phyloP scores from a whole-genome alignment of 352 stramenopile genomes.

The Plasmopara viticola region DNA sequence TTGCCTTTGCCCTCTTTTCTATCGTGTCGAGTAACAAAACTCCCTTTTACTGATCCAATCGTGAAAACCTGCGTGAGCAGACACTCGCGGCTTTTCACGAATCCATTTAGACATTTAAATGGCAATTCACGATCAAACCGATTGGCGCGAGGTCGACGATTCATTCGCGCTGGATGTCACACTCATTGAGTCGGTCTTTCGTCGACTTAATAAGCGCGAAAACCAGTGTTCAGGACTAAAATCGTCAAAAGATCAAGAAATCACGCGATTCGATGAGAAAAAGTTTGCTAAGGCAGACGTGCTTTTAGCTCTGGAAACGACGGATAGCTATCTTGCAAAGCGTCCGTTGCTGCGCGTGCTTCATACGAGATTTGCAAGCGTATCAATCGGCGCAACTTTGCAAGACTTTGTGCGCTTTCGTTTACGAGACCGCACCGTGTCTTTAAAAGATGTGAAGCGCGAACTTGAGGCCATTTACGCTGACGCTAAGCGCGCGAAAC shows the following conservation, averaged over 20 bases:
- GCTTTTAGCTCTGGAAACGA: slow-evolving; percentile 35
- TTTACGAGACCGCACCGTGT: slow-evolving; percentile 42
- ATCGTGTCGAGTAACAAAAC: slow-evolving; percentile 53
- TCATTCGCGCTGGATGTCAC: slow-evolving; percentile 42
- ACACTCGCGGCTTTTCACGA: slow-evolving; percentile 14
- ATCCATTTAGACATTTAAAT: slow-evolving; percentile 10
- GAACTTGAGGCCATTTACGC: slow-evolving; percentile 33
- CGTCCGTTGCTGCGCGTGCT: slow-evolving; percentile 49
- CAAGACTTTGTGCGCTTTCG: slow-evolving; percentile 43
- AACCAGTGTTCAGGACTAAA: slow-evolving; percentile 3
- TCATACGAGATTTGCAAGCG: slow-evolving; percentile 46
- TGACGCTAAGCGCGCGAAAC: slow-evolving; percentile 12
- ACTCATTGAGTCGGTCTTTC: slow-evolving; percentile 54
- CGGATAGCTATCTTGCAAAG: slow-evolving; percentile 40
- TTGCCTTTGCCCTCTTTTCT: slow-evolving; percentile 72
- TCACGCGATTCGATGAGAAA: slow-evolving; percentile 30
- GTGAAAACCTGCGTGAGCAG: slow-evolving; percentile 7
- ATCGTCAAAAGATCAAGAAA: slow-evolving; percentile 1
- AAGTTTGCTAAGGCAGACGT: slow-evolving; percentile 55
- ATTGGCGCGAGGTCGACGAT: slow-evolving; percentile 43
- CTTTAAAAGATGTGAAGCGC: slow-evolving; percentile 18
- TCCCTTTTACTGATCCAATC: slow-evolving; percentile 26
- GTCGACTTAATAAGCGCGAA: slow-evolving; percentile 21
- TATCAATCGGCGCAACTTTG: slow-evolving; percentile 40
- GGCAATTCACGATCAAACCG: slow-evolving; percentile 34